Conservation (phyloP, 179 eudicot genomes). For the Silene coronaria region DNA sequence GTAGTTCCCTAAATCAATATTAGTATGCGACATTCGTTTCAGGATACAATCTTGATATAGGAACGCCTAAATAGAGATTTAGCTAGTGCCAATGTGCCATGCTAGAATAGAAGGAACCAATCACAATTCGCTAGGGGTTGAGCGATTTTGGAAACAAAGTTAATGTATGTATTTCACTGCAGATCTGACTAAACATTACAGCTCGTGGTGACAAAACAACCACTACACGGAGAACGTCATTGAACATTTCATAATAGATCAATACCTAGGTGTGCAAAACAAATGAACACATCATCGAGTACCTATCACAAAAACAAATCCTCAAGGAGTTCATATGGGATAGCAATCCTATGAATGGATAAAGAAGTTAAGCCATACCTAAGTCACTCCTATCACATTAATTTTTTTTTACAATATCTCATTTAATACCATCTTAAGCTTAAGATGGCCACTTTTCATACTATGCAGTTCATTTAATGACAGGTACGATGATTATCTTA, state of each 20-base stretch:
- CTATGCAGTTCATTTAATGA: no score
- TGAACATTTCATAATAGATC: background rate
- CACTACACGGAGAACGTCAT: background rate
- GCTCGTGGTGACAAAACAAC: no score
- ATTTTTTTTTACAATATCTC: no score
- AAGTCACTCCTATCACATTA: background rate
- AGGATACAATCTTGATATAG: background rate
- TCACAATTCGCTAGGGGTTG: no score
- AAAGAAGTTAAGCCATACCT: background rate
- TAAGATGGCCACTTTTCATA: no score
- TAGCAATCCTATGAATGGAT: background rate
- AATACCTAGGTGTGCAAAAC: background rate
- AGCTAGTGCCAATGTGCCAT: background rate
- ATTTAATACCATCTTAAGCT: no score
- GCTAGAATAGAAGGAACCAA: no score
- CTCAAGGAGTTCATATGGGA: background rate
- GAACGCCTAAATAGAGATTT: background rate
- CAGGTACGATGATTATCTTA: no score
- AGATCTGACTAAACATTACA: no score
- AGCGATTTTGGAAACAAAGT: no score
- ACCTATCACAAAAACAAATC: background rate
- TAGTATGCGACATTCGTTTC: background rate
- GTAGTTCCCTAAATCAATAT: background rate
- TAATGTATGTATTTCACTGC: no score
- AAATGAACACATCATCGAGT: background rate